Base-by-base conservation (phyloP, 1,284 basidiomycete genomes). In the Megacollybia platyphylla region DNA sequence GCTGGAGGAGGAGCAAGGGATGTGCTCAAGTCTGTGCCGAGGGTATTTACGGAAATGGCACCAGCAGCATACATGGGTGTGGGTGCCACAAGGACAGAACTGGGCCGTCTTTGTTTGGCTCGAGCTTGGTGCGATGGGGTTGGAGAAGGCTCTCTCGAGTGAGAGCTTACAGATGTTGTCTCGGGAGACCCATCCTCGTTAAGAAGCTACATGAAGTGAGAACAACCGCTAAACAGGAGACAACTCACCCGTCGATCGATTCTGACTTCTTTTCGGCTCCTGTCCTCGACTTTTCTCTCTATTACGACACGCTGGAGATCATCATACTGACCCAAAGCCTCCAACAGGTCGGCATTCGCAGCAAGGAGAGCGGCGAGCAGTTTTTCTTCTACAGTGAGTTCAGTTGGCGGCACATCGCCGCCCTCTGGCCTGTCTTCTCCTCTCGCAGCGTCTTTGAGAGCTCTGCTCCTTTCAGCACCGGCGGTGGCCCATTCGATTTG, bases 401-500 rank as follows among this genome's bases (percentile, higher is more conserved):
- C 68, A 11, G 56, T 53, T 20, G 64, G 57, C 0, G 31, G 31
- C 48, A 36, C 9, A 32, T 47, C 11, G 4, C 31, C 15, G 10
- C 11, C 4, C 11, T 9, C 15, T 10, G 17, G 2, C 38, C 46
- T 42, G 24, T 61, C 56, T 34, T 34, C 6, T 15, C 10, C 11
- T 15, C 31, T 24, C 30, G 46, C 41, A 13, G 86, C 64, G 42
- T 84, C 83, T 54, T 83, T 80, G 2, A 81, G 85, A 15, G 31
- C 31, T 42, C 54, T 64, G 6, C 57, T 58, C 30, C 71, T 71
- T 52, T 84, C 84, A 2, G 86, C 84, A 15, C 73, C 70, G 3
- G 84, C 76, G 13, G 74, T 71, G 4, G 87, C 87, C 86, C 86
- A 88, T 7, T 79, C 71, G 43, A 87, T 84, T 57, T 86, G 81